These are phyloP conservation scores for Wallacemonas sp. DNA, from an alignment of 208 protist genomes.

Conservation along the genomic window DNA sequence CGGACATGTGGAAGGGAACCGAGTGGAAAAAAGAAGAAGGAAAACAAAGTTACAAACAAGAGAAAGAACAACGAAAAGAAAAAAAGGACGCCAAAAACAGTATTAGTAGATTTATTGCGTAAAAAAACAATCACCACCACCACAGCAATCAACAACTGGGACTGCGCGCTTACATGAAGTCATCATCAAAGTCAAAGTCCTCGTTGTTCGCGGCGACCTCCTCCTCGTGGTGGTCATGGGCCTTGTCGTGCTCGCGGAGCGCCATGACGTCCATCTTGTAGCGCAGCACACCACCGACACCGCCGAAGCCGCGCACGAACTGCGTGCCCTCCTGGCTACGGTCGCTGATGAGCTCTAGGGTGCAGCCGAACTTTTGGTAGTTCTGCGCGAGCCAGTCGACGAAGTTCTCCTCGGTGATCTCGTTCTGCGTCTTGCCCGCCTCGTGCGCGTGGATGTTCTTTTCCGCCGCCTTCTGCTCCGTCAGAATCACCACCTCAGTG, in stretches of 20 bases:
- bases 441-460: slow-evolving; percentile 85
- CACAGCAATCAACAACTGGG: not conserved
- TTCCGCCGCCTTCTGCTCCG: slow-evolving; percentile 62
- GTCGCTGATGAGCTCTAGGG: slow-evolving; percentile 94
- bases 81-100: slow-evolving; percentile 21
- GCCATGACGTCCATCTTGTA: slow-evolving; percentile 92
- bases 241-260: slow-evolving; percentile 86
- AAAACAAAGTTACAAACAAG: slow-evolving; percentile 5
- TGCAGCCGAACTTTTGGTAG: slow-evolving; percentile 98
- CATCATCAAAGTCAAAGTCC: slow-evolving; percentile 92
- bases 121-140: not conserved
- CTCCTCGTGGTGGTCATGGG: slow-evolving; percentile 63
- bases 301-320: slow-evolving; percentile 98
- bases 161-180: slow-evolving; percentile 71
- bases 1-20: not conserved
- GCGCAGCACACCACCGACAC: slow-evolving; percentile 94
- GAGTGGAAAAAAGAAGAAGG: not conserved
- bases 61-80: slow-evolving; percentile 16
- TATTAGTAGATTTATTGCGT: too few species aligned
- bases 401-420: slow-evolving; percentile 92
- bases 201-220: slow-evolving; percentile 64
- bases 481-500: slow-evolving; percentile 67
- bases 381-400: slow-evolving; percentile 99
- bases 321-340: slow-evolving; percentile 98
- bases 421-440: slow-evolving; percentile 84